Evolutionary conservation across 2,329 filamentous ascomycete genomes (phyloP).

Genomic region (Simplicillium sp.): DNA sequence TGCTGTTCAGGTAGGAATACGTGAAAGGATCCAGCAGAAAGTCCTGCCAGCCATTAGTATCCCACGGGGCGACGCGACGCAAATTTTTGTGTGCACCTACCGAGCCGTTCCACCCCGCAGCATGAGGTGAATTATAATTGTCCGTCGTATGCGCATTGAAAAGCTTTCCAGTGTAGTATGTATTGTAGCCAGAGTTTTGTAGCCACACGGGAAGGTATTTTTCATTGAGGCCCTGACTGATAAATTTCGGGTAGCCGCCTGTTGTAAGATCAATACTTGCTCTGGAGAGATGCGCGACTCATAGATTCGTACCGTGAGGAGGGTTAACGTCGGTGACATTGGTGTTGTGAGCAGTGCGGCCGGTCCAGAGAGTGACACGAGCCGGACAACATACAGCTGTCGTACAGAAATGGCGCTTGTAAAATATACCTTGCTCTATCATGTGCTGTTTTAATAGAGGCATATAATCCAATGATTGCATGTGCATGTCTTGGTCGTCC

Average conservation of each 20-base stretch:
- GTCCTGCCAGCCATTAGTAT: not conserved
- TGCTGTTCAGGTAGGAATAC: slow-evolving; percentile 37
- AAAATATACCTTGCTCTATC: slow-evolving; percentile 47
- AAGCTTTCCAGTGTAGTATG: slow-evolving; percentile 65
- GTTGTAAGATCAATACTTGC: too few relatives aligned
- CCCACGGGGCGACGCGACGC: not conserved
- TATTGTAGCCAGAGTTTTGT: slow-evolving; percentile 58
- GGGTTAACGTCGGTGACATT: slow-evolving; percentile 52
- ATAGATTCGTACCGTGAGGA: slow-evolving; percentile 22
- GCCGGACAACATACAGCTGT: slow-evolving; percentile 60
- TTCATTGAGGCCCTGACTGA: slow-evolving; percentile 54
- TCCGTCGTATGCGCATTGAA: slow-evolving; percentile 53
- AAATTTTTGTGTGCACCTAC: slow-evolving; percentile 5
- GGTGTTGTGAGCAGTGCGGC: slow-evolving; percentile 59
- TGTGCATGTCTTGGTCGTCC: slow-evolving; percentile 56
- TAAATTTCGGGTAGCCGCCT: slow-evolving; percentile 53
- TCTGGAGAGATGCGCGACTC: too few relatives aligned
- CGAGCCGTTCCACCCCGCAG: slow-evolving; percentile 49
- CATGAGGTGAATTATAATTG: slow-evolving; percentile 51
- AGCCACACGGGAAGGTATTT: slow-evolving; percentile 64
- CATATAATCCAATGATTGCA: slow-evolving; percentile 54
- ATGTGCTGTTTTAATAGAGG: slow-evolving; percentile 47
- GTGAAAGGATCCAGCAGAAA: slow-evolving; percentile 26
- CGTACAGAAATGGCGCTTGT: slow-evolving; percentile 55
- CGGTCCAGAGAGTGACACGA: slow-evolving; percentile 55